Conservation (phyloP, 768 basidiomycete genomes). For the Suillus placidus region DNA sequence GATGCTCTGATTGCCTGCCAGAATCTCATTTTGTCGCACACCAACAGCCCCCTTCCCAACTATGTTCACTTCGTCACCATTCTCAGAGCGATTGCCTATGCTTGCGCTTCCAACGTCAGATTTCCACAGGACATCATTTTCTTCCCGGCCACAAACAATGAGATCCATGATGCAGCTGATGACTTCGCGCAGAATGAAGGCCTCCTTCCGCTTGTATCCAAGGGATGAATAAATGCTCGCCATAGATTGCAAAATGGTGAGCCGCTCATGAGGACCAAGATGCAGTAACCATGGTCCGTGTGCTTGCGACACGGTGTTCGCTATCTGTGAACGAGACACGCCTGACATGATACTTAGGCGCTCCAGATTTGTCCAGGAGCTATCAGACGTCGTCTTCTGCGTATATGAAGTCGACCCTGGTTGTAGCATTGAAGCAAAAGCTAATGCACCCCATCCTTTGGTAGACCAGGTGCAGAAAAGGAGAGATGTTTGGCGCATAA, state of each 20-base stretch:
- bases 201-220: slow-evolving; percentile 88
- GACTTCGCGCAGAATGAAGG: slow-evolving; percentile 82
- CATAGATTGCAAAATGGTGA: slow-evolving; percentile 67
- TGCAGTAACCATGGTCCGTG: slow-evolving; percentile 90
- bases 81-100: slow-evolving; percentile 50
- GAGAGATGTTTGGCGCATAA: slow-evolving; percentile 74
- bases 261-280: slow-evolving; percentile 74
- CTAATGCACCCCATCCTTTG: slow-evolving; percentile 85
- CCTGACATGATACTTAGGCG: slow-evolving; percentile 69
- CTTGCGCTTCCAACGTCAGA: slow-evolving; percentile 40
- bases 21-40: slow-evolving; percentile 70
- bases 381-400: slow-evolving; percentile 58
- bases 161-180: slow-evolving; percentile 84
- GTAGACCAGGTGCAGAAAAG: slow-evolving; percentile 81
- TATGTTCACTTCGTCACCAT: slow-evolving; percentile 26
- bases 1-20: slow-evolving; percentile 83
- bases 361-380: slow-evolving; percentile 57
- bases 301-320: slow-evolving; percentile 63
- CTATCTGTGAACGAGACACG: slow-evolving; percentile 69
- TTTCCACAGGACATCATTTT: slow-evolving; percentile 55
- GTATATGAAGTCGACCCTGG: slow-evolving; percentile 60
- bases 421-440: slow-evolving; percentile 75
- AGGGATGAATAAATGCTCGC: slow-evolving; percentile 79
- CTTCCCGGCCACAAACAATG: slow-evolving; percentile 82
- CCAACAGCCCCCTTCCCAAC: slow-evolving; percentile 59